These are phyloP conservation scores for Haplosporangium gracile DNA, from an alignment of 192 early-diverging fungal genomes.

Conservation along the genomic window DNA sequence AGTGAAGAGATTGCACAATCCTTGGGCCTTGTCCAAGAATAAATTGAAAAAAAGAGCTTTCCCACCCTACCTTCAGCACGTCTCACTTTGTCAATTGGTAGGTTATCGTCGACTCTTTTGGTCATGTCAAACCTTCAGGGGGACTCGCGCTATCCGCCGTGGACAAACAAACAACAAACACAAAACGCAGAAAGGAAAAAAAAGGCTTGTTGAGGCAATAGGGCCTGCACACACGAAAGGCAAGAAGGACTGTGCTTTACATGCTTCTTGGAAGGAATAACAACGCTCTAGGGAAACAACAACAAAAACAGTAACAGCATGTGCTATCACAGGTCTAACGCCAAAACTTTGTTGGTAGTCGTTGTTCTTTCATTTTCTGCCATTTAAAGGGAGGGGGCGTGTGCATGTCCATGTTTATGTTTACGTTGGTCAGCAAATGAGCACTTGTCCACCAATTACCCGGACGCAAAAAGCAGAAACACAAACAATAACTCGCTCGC, in stretches of 20 bases:
- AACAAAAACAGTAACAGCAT: neutral
- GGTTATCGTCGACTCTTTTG: no score
- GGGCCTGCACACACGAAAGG: neutral
- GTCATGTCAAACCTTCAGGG: no score
- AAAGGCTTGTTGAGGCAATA: neutral
- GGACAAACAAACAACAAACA: no score
- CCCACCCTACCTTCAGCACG: neutral
- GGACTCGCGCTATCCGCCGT: no score
- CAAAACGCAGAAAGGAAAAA: no score
- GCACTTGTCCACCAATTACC: neutral
- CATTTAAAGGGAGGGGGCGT: no score
- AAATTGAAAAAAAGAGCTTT: neutral
- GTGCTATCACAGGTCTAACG: neutral
- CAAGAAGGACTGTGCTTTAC: neutral
- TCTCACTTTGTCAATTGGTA: no score
- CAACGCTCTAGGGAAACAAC: neutral
- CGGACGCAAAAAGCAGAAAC: neutral
- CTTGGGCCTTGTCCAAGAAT: slow-evolving; percentile 43
- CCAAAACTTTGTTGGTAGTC: no score
- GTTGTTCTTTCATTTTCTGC: no score
- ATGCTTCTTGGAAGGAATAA: neutral
- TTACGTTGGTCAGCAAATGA: neutral
- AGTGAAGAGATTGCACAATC: slow-evolving; percentile 59
- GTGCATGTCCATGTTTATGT: no score
- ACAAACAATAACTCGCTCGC: neutral